Evolutionary conservation across 768 basidiomycete genomes (phyloP), one percentile per base, ranked within the genome.

Genomic region (Xerocomus spinulosus): DNA sequence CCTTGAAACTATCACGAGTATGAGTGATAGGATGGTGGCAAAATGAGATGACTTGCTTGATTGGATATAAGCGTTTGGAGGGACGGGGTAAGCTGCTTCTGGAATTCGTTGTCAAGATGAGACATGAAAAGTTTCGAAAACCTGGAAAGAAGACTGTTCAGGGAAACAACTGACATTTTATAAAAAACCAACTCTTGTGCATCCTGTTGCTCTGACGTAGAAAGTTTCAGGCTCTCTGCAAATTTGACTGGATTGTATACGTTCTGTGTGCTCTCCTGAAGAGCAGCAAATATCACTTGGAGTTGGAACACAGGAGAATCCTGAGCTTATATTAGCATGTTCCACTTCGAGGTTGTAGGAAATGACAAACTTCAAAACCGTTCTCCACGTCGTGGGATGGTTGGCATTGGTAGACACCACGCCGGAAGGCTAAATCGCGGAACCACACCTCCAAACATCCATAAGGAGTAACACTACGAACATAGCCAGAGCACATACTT

Each of bases 101-200:
- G 78, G 66, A 96, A 96, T 67, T 96, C 91, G 7, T 73, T 74
- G 53, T 91, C 89, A 28, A 97, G 75, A 60, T 92, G 85, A 12
- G 83, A 82, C 80, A 97, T 87, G 68, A 97, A 95, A 15, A 97
- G 76, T 58, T 97, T 97, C 3, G 91, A 92, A 63, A 97, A 95
- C 62, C 92, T 94, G 61, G 17, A 45, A n/a, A n/a, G 32, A 43
- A 6, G 1, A 23, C 23, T 23, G 29, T 24, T 52, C 7, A 52
- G 48, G 42, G 48, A 55, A 46, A 28, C 13, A 35, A 3, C 10
- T 15, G 9, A 25, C 8, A 9, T 13, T 29, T n/a, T 23, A 21
- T 33, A 48, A 24, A 57, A 8, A 43, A 59, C 81, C 45, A 59
- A 96, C 92, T 98, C 95, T 68, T 94, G 92, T 25, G 95, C 93